These are phyloP conservation scores for Trichoderma reesei DNA, from an alignment of 495 filamentous ascomycete species.

Conservation along the genomic window DNA sequence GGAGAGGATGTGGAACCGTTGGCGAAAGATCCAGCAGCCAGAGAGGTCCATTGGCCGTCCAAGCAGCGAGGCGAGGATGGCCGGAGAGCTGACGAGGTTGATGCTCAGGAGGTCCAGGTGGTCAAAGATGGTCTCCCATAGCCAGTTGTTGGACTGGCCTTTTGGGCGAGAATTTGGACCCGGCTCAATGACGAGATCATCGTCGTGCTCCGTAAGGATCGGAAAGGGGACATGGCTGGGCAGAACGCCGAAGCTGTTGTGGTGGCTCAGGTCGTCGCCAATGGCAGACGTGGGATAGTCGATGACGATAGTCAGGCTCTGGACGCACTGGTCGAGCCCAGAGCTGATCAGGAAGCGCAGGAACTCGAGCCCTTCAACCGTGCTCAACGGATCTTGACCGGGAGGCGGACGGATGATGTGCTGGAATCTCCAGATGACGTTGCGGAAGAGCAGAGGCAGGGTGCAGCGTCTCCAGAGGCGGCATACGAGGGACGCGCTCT, in stretches of 20 bases:
- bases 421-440: conserved; percentile 27
- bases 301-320: not conserved
- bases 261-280: not conserved
- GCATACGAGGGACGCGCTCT: conserved; percentile 30
- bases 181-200: conserved; percentile 4
- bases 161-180: conserved; percentile 12
- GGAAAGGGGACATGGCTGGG: not conserved
- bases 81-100: conserved; percentile 32
- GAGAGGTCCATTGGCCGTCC: conserved; percentile 27
- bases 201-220: conserved; percentile 8
- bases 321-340: conserved; percentile 7
- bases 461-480: conserved; percentile 30
- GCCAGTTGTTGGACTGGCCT: conserved; percentile 19
- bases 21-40: conserved; percentile 31
- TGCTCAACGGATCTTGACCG: conserved; percentile 13
- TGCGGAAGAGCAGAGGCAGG: conserved; percentile 33
- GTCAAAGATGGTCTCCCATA: conserved; percentile 36
- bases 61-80: conserved; percentile 30
- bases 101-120: conserved; percentile 31
- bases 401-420: not conserved
- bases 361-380: conserved; percentile 10
- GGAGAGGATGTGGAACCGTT: conserved; percentile 36
- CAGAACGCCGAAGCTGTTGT: not conserved
- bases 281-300: not conserved
- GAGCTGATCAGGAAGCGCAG: not conserved